phyloP scores from a whole-genome alignment of 2,329 filamentous ascomycete genomes.

The Chrysoporthe cubensis region DNA sequence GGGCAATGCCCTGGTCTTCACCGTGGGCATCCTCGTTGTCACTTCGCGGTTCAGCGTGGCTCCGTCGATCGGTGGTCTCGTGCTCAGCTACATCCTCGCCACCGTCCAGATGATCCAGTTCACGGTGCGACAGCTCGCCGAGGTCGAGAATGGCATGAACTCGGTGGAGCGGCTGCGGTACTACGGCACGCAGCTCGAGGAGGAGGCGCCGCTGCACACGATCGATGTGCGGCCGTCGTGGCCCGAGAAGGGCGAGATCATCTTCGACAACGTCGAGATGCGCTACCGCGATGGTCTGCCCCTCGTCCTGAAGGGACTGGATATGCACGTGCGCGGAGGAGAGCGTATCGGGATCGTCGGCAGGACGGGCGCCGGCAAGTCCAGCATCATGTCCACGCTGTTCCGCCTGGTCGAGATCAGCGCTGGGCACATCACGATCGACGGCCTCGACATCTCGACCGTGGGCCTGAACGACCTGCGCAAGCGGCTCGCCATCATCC shows the following conservation, averaged over 20 bases:
- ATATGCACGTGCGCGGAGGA: slow-evolving; percentile 73
- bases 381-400: slow-evolving; percentile 65
- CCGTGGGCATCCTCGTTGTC: slow-evolving; percentile 86
- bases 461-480: slow-evolving; percentile 65
- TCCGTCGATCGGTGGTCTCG: slow-evolving; percentile 83
- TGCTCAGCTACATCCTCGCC: slow-evolving; percentile 88
- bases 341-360: slow-evolving; percentile 77
- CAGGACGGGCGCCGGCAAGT: slow-evolving; percentile 69
- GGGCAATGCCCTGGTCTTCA: slow-evolving; percentile 83
- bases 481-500: slow-evolving; percentile 66
- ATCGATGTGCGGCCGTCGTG: slow-evolving; percentile 73
- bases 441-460: slow-evolving; percentile 57
- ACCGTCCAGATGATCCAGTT: slow-evolving; percentile 98
- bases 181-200: slow-evolving; percentile 84
- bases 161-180: slow-evolving; percentile 89
- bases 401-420: slow-evolving; percentile 60
- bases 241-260: slow-evolving; percentile 84
- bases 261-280: slow-evolving; percentile 78
- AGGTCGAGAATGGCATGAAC: slow-evolving; percentile 98
- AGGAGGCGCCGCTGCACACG: slow-evolving; percentile 84
- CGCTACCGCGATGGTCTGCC: slow-evolving; percentile 74
- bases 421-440: slow-evolving; percentile 48
- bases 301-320: slow-evolving; percentile 71
- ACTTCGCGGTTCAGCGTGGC: slow-evolving; percentile 85
- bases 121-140: slow-evolving; percentile 88